These are phyloP conservation scores for Ceratobasidium sp. DNA, from an alignment of 1,284 basidiomycete species.

Conservation along the genomic window DNA sequence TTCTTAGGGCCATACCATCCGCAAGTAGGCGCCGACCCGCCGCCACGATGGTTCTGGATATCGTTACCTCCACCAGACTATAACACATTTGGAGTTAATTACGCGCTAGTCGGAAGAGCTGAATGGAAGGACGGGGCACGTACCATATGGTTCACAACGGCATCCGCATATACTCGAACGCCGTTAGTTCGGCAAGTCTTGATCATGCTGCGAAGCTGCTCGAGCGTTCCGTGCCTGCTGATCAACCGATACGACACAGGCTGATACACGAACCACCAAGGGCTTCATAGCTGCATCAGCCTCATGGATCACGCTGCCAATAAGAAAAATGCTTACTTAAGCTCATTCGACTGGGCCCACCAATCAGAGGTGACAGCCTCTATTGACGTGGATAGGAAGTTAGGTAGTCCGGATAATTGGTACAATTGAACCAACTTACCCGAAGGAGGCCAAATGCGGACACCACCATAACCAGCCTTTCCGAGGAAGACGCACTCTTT, in stretches of 20 bases:
- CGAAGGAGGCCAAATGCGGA: conserved; percentile 42
- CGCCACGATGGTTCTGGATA: conserved; percentile 41
- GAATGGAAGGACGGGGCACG: background rate
- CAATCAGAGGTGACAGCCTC: conserved; percentile 42
- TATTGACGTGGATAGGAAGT: background rate
- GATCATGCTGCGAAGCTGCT: conserved; percentile 41
- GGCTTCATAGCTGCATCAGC: background rate
- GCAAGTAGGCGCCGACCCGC: conserved; percentile 24
- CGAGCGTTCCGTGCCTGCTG: conserved; percentile 41
- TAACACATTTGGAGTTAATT: background rate
- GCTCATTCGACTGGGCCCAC: conserved; percentile 43
- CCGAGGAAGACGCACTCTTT: conserved; percentile 42
- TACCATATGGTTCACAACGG: conserved; percentile 43
- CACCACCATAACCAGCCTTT: conserved; percentile 44
- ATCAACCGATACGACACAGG: conserved; percentile 40
- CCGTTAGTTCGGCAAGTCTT: conserved; percentile 39
- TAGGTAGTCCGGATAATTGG: background rate
- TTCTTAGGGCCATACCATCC: conserved; percentile 44
- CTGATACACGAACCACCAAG: conserved; percentile 44
- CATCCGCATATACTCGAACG: conserved; percentile 42
- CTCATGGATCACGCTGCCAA: background rate
- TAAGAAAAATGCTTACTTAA: conserved; percentile 24
- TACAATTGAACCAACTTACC: background rate
- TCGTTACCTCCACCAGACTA: conserved; percentile 45
- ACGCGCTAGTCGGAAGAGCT: background rate